Base-by-base conservation (phyloP, 2,329 filamentous ascomycete species). In the Claviceps sorghi region DNA sequence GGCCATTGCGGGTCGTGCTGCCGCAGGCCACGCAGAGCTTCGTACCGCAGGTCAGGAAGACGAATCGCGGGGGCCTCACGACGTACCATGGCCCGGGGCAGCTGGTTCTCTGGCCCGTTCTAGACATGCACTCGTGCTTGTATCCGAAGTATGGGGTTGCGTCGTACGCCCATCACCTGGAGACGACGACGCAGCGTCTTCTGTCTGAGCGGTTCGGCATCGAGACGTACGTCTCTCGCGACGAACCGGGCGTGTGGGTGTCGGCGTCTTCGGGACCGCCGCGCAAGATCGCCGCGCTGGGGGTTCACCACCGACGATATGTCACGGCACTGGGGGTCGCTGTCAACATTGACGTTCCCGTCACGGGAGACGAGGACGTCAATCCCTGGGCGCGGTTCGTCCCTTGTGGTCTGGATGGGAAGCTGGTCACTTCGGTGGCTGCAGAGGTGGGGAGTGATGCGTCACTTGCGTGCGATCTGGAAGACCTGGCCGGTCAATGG, bases 41-140 rank as follows among this genome's bases (percentile, higher is more conserved):
- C 59, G 57, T 64, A 29, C 85, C 84, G 3, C 72, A 78, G n/a
- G 80, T 93, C 59, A 68, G 79, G 44, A 76, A 82, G 60, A 84
- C 87, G 15, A 77, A 82, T n/a, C 82, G 93, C 52, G 93, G 93
- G 55, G 93, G 93, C 0, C 82, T 95, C 58, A 90, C 88, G 0
- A 97, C 93, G 2, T 97, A 95, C 71, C 93, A 98, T 65, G 93
- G 91, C 0, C 93, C 91, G 0, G 91, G 91, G 0, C 93, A 98
- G 66, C 70, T 95, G 48, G 86, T 96, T 38, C 80, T 90, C n/a
- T 98, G 95, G 73, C 88, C 91, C 3, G 80, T 96, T 49, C 66
- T 95, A n/a, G 88, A 95, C 65, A 76, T 97, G 53, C 80, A 79
- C 52, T 74, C 78, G 7, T 62, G 66, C 0, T 57, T 67, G 11